A percentile compares a stretch with the other conserved stretches of the same genome.
phyloP scores from a whole-genome alignment of 805 yeast genomes.

The Kazachstania viticola region DNA sequence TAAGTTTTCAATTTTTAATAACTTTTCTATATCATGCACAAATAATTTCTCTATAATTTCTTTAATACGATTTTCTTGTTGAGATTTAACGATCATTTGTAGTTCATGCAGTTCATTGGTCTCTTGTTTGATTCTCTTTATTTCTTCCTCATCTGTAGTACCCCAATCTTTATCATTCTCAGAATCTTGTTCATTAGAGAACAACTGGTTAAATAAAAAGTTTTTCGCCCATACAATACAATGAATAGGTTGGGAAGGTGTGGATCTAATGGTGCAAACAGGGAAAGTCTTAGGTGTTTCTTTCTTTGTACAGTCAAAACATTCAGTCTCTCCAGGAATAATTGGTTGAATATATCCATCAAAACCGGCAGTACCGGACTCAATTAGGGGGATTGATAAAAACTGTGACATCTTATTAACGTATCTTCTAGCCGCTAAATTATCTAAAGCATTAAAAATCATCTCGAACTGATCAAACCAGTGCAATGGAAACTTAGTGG shows the following conservation, averaged over 20 bases:
- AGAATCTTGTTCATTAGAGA: conserved; percentile 37
- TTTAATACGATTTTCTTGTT: conserved; percentile 23
- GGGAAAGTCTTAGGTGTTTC: conserved; percentile 87
- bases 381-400: conserved; percentile 66
- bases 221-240: conserved; percentile 97
- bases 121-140: conserved; percentile 53
- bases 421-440: conserved; percentile 81
- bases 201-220: conserved; percentile 72
- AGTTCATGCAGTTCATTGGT: conserved; percentile 50
- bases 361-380: conserved; percentile 91
- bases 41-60: conserved; percentile 52
- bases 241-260: conserved; percentile 93
- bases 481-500: conserved; percentile 49
- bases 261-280: conserved; percentile 91
- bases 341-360: conserved; percentile 93
- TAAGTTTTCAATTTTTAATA: conserved; percentile 56
- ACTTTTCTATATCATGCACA: conserved; percentile 64
- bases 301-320: conserved; percentile 85
- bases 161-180: conserved; percentile 37
- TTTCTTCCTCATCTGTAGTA: conserved; percentile 52
- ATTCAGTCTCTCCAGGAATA: conserved; percentile 69
- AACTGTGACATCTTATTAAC: conserved; percentile 78
- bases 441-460: conserved; percentile 88
- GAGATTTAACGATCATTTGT: conserved; percentile 28
- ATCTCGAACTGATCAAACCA: conserved; percentile 74